These are phyloP conservation scores for Tulasnella sp. DNA, from an alignment of 768 basidiomycete species.

Conservation along the genomic window DNA sequence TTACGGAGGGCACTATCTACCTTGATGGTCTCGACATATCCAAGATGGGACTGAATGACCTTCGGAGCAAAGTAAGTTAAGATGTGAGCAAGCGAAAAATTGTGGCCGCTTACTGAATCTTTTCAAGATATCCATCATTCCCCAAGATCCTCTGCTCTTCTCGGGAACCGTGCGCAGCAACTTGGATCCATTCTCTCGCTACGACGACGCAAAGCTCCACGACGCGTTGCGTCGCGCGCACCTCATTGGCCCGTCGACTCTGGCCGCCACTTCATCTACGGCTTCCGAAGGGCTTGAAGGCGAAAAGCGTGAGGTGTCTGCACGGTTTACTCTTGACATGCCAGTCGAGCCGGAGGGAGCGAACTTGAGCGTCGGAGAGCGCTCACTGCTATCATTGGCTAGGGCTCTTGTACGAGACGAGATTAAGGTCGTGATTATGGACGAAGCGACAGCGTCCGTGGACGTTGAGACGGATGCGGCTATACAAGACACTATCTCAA, in stretches of 20 bases:
- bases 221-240: slow-evolving; percentile 32
- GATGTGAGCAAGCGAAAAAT: not conserved
- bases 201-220: slow-evolving; percentile 29
- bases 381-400: slow-evolving; percentile 19
- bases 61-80: slow-evolving; percentile 17
- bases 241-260: slow-evolving; percentile 20
- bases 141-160: slow-evolving; percentile 25
- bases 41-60: slow-evolving; percentile 28
- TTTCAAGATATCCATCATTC: slow-evolving; percentile 20
- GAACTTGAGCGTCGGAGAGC: slow-evolving; percentile 27
- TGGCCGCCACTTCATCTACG: not conserved
- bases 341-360: slow-evolving; percentile 33
- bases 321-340: slow-evolving; percentile 31
- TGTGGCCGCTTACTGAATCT: not conserved
- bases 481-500: slow-evolving; percentile 24
- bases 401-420: slow-evolving; percentile 26
- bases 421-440: slow-evolving; percentile 23
- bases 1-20: slow-evolving; percentile 28
- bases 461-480: slow-evolving; percentile 21
- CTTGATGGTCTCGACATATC: slow-evolving; percentile 34
- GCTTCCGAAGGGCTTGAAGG: not conserved
- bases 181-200: slow-evolving; percentile 29
- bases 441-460: slow-evolving; percentile 22
- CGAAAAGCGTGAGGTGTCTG: not conserved
- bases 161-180: slow-evolving; percentile 20